Base-by-base conservation (phyloP, 441 rosid genomes). In the Gossypium lobatum region DNA sequence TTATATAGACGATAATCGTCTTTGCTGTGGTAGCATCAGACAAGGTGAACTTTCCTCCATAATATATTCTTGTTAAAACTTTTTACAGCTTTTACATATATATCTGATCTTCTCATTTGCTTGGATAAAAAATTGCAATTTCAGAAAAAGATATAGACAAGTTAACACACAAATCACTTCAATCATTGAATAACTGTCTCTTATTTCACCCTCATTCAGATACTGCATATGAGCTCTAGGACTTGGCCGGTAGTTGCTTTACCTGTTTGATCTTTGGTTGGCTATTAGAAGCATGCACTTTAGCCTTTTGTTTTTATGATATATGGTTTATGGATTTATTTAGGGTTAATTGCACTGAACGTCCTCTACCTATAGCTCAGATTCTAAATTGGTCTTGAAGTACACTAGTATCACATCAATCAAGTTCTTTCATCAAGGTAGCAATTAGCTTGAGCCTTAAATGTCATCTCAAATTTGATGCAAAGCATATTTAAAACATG, bases 21-120 rank as follows among this genome's bases (percentile, higher is more conserved):
- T 95, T 67, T 95, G 99, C 82, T 93, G 99, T 80, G 68, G 91
- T 78, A 88, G 97, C 85, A 84, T 84, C 62, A 89, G 85, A 79
- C 98, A 91, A 90, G 99, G 99, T 95, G 72, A 80, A 71, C 39
- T 67, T 77, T 37, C 68, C 52, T 17, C 11, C 50, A 8, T 20
- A 23, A 34, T 39, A 0, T 39, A 50, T 13, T 37, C 3, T 46
- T 60, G 16, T 31, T 26, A 13, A 45, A 42, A 17, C 21, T 9
- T 50, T 57, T 31, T 34, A 31, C 28, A 28, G 34, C 10, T n/a
- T 23, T 4, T 59, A 23, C n/a, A 23, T 25, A 13, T 25, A 13
- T 25, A 2, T 59, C 7, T 11, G 63, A 59, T 25, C 0, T 11
- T 60, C 58, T 53, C 11, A 16, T 60, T 60, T 60, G 64, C 64